These are phyloP conservation scores for Achlya hypogyna DNA, from an alignment of 352 stramenopile genomes.

Conservation along the genomic window DNA sequence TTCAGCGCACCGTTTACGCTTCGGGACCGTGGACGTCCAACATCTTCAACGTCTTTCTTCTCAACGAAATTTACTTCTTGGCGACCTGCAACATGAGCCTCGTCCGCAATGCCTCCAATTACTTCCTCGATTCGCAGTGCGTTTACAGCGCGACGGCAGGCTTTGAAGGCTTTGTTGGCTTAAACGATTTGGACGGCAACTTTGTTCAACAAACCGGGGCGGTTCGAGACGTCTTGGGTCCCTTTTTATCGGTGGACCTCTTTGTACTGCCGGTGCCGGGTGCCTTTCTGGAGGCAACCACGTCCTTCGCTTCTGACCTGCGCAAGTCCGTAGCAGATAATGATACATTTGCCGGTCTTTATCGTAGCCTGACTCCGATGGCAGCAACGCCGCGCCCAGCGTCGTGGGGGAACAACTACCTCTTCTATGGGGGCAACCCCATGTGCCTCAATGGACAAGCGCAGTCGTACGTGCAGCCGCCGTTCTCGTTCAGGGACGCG, in stretches of 20 bases:
- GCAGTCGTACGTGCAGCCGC: not conserved
- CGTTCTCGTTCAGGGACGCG: not conserved
- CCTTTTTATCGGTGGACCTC: constrained; percentile 5
- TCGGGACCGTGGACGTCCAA: not conserved
- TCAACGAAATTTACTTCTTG: not conserved
- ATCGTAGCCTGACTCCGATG: not conserved
- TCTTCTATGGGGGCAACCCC: constrained; percentile 9
- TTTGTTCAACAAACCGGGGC: not conserved
- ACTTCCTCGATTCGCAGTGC: not conserved
- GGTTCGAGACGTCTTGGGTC: not conserved
- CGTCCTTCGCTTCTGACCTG: not conserved
- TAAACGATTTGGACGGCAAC: not conserved
- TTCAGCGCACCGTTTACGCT: not conserved
- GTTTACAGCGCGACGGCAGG: not conserved
- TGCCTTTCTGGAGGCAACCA: not conserved
- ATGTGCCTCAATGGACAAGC: not conserved
- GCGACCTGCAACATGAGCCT: not conserved
- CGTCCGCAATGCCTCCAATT: not conserved
- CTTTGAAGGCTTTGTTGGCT: not conserved
- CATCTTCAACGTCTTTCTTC: not conserved
- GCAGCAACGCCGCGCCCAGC: no score
- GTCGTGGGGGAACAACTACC: not conserved
- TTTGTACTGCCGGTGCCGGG: not conserved
- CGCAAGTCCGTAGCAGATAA: not conserved
- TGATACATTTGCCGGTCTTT: not conserved